Evolutionary conservation across 164 flowering plant genomes (phyloP).

Genomic region (Platanus orientalis): DNA sequence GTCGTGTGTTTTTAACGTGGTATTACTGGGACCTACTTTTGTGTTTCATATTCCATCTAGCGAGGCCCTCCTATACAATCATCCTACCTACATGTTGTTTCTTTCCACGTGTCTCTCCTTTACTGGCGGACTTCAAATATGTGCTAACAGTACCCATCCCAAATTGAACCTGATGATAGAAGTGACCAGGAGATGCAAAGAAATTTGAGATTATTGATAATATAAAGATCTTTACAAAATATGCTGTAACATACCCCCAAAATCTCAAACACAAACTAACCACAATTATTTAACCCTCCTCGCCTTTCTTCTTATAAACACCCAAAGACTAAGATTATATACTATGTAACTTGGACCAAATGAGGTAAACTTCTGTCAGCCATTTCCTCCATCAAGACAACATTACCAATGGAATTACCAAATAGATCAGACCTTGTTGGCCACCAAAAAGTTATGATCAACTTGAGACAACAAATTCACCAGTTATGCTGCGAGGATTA

Average conservation of each 20-base stretch:
- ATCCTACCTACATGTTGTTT: no score
- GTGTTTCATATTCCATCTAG: no score
- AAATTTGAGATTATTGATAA: background rate
- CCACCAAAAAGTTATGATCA: constrained; percentile 1
- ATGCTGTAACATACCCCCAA: background rate
- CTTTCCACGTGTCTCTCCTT: no score
- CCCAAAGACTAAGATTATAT: constrained; percentile 4
- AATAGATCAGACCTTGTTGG: constrained; percentile 8
- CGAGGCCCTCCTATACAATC: no score
- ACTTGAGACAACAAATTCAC: background rate
- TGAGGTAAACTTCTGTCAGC: constrained; percentile 11
- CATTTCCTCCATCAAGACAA: constrained; percentile 4
- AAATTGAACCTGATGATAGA: no score
- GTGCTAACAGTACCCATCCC: no score
- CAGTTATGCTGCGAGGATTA: constrained; percentile 59
- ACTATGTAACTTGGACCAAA: constrained; percentile 8
- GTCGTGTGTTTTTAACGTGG: no score
- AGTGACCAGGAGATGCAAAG: no score
- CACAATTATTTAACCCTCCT: background rate
- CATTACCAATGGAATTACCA: constrained; percentile 1
- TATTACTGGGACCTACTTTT: no score
- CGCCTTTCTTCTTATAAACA: background rate
- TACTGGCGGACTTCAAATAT: no score
- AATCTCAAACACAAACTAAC: background rate
- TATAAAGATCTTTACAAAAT: background rate